Percentiles rank a stretch among this genome's conserved stretches.
phyloP scores from a whole-genome alignment of 179 eudicot genomes.

The Beta corolliflora region DNA sequence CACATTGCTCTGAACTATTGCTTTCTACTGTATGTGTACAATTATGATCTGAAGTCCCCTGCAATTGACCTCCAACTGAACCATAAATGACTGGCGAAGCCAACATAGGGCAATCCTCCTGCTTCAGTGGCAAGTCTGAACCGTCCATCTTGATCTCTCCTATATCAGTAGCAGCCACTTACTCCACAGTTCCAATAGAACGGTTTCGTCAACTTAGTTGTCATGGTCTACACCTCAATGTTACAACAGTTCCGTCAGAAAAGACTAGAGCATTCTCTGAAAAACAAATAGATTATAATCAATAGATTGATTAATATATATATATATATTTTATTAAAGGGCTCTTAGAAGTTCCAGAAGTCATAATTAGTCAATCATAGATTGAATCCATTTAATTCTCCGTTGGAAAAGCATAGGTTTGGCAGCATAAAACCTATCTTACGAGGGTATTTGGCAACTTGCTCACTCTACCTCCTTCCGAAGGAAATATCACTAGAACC shows the following conservation, averaged over 20 bases:
- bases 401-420: neutral
- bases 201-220: neutral
- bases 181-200: conserved; percentile 19
- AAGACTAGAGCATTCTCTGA: neutral
- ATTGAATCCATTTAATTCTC: neutral
- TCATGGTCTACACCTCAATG: conserved; percentile 10
- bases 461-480: too few relatives aligned
- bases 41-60: conserved; percentile 12
- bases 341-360: neutral
- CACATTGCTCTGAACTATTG: conserved; percentile 26
- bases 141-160: conserved; percentile 24
- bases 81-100: conserved; percentile 15
- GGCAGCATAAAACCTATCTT: too few relatives aligned
- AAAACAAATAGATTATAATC: neutral
- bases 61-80: conserved; percentile 19
- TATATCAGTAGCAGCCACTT: conserved; percentile 15
- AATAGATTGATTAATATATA: neutral
- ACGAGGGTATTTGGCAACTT: too few relatives aligned
- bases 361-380: neutral
- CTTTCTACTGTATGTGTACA: conserved; percentile 14
- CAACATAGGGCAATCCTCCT: conserved; percentile 28
- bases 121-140: conserved; percentile 36
- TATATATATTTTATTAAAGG: neutral
- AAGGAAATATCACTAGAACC: too few relatives aligned
- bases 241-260: neutral